Percentiles rank a stretch among this genome's conserved stretches.
Conservation (phyloP, 257 asterid genomes). For the Nicotiana undulata region DNA sequence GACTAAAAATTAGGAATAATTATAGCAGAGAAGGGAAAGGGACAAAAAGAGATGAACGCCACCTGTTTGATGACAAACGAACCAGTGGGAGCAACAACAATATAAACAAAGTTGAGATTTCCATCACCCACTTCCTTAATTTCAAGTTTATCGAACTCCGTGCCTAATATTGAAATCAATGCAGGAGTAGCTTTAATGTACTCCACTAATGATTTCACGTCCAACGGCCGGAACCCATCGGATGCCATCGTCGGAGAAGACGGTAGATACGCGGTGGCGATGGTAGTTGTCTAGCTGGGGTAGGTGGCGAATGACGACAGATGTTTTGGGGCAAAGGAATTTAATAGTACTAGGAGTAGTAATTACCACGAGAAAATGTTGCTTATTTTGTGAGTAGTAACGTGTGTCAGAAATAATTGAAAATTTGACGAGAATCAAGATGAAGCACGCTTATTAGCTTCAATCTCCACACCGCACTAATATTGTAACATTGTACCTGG, state of each 20-base stretch:
- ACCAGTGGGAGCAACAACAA: constrained; percentile 49
- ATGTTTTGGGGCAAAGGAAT: neutral
- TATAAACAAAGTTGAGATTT: constrained; percentile 88
- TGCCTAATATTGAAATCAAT: constrained; percentile 56
- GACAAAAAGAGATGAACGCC: neutral
- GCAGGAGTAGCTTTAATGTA: constrained; percentile 70
- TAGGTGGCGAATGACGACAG: neutral
- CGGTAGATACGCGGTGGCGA: neutral
- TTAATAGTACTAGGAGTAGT: neutral
- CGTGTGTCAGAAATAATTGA: neutral
- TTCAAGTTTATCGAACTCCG: constrained; percentile 48
- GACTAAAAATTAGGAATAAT: neutral
- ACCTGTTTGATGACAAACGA: constrained; percentile 93
- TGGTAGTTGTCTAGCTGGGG: neutral
- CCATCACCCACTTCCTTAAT: constrained; percentile 97
- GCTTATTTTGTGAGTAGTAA: neutral
- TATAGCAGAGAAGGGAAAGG: too few species aligned
- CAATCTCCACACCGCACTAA: neutral
- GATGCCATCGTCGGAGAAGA: constrained; percentile 29
- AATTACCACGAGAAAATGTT: neutral
- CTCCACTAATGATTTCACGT: constrained; percentile 65
- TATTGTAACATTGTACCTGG: constrained; percentile 9
- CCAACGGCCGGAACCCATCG: constrained; percentile 58
- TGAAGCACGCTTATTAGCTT: neutral
- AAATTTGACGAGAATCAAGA: neutral